Conservation (phyloP, 345 rosid genomes). For the Bruguiera gymnorhiza region DNA sequence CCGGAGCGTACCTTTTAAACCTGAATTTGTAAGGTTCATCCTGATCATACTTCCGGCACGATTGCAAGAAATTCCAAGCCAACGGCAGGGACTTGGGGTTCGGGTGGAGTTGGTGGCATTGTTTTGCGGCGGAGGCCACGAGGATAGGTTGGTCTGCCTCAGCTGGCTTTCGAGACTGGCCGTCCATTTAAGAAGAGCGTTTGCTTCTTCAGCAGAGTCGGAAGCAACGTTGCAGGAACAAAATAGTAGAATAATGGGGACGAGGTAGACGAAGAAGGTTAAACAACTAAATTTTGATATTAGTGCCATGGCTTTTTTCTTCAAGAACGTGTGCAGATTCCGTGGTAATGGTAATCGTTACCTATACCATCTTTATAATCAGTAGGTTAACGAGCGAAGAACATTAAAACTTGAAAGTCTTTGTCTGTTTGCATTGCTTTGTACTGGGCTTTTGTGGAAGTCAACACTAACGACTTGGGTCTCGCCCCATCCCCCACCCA, state of each 20-base stretch:
- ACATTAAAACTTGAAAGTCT: too few species aligned
- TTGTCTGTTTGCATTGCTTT: too few species aligned
- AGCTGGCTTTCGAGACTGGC: conserved; percentile 16
- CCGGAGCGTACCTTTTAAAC: conserved; percentile 22
- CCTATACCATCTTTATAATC: too few species aligned
- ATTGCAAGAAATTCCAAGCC: conserved; percentile 8
- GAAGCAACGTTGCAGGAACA: conserved; percentile 6
- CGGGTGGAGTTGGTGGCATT: background rate
- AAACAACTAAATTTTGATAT: background rate
- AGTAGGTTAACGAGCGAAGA: too few species aligned
- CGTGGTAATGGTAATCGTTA: too few species aligned
- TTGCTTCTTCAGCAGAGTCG: conserved; percentile 7
- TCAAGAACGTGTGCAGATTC: too few species aligned
- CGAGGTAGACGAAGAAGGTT: background rate
- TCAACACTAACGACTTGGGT: too few species aligned
- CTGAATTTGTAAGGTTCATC: background rate
- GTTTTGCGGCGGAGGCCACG: conserved; percentile 5
- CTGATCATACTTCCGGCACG: background rate
- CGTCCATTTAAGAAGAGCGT: conserved; percentile 33
- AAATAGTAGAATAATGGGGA: background rate
- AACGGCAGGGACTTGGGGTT: background rate
- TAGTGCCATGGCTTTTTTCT: background rate
- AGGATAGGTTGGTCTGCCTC: conserved; percentile 7
- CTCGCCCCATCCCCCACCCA: too few species aligned
- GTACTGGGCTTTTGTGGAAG: too few species aligned